Percentiles rank a stretch among this genome's conserved stretches.
phyloP scores from a whole-genome alignment of 495 filamentous ascomycete species.

The Penicillium verhagenii region DNA sequence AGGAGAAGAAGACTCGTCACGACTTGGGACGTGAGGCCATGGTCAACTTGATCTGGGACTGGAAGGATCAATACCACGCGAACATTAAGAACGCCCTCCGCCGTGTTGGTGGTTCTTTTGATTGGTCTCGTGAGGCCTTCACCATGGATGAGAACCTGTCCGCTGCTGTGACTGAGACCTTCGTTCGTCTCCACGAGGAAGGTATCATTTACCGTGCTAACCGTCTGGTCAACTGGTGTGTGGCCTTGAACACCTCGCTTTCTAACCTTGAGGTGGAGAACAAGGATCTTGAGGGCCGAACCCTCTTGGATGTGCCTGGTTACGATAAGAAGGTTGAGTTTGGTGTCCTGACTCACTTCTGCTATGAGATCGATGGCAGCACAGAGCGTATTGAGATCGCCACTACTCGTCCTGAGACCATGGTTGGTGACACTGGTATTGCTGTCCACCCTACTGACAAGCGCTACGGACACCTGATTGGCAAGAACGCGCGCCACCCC shows the following conservation, averaged over 20 bases:
- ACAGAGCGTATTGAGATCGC: constrained; percentile 71
- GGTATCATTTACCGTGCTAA: constrained; percentile 75
- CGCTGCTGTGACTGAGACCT: constrained; percentile 68
- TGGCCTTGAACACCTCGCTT: constrained; percentile 68
- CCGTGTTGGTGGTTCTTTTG: constrained; percentile 61
- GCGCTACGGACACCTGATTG: constrained; percentile 61
- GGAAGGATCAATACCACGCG: constrained; percentile 68
- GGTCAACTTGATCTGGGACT: constrained; percentile 60
- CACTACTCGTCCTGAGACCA: constrained; percentile 79
- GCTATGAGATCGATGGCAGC: constrained; percentile 64
- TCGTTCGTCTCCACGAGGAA: constrained; percentile 70
- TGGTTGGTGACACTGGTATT: constrained; percentile 75
- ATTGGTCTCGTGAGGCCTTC: constrained; percentile 69
- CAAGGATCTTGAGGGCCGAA: constrained; percentile 67
- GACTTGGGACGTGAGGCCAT: constrained; percentile 64
- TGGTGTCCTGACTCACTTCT: constrained; percentile 68
- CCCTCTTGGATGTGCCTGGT: constrained; percentile 62
- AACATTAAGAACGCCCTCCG: constrained; percentile 59
- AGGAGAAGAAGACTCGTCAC: constrained; percentile 62
- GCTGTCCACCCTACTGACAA: constrained; percentile 75
- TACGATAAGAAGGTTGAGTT: constrained; percentile 71
- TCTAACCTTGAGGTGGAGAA: constrained; percentile 76
- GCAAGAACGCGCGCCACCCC: constrained; percentile 68
- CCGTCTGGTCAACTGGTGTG: constrained; percentile 78
- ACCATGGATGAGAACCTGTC: constrained; percentile 70